Base-by-base conservation (phyloP, 106 monocot species). In the Dioscorea dumetorum region DNA sequence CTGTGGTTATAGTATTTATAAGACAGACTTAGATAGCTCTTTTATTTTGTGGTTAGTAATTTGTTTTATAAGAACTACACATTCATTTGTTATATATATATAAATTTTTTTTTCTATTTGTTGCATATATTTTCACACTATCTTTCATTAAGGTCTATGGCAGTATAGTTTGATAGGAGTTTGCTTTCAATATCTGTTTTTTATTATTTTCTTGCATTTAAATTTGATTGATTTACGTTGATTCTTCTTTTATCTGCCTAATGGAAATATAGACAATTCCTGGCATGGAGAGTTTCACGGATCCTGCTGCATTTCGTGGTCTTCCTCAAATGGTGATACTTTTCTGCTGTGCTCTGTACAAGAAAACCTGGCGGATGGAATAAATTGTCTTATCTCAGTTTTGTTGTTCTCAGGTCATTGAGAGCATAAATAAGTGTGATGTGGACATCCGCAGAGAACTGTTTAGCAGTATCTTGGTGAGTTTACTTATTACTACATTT, bases 391-490 rank as follows among this genome's bases (percentile, higher is more conserved):
- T 15, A 12, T 54, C 54, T 18, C 28, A 28, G 28, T 54, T 0
- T 54, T 34, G 50, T 48, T 35, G 20, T 61, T 21, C 49, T 18
- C 67, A 95, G 95, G 91, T 95, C 70, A 82, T 95, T 52, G 95
- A 95, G 67, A 88, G 91, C 80, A 91, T 95, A 79, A 95, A 95
- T 70, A 95, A 76, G 63, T 95, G 91, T 82, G 95, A 95, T 48
- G 95, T 79, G 60, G 95, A 95, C 68, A 95, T 95, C 24, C 80
- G 88, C 58, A 88, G 88, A 80, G 95, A 95, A 79, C 62, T 95
- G n/a, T 91, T 88, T 52, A 91, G 91, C 84, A 95, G 88, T 70
- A 86, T 95, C 57, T 67, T 95, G 83, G 95, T 95, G 91, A 72
- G 28, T 41, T 70, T 35, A 10, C 20, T 52, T 13, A 24, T 20